Conservation (phyloP, 2,329 filamentous ascomycete genomes). For the Pseudophaeomoniella oleicola region DNA sequence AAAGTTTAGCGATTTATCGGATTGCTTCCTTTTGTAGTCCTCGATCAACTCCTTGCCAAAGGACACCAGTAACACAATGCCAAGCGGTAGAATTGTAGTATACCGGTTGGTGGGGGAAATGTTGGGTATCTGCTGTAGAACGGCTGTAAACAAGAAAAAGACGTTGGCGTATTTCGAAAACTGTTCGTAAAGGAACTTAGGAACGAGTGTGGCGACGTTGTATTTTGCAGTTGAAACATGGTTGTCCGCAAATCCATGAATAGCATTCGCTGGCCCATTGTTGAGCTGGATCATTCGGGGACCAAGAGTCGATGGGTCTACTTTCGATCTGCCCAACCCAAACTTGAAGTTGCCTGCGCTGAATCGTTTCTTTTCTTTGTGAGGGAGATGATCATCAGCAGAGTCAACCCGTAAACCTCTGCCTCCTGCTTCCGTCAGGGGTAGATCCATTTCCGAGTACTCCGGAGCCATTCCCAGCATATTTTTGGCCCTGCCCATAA, state of each 20-base stretch:
- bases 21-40: conserved; percentile 77
- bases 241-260: conserved; percentile 87
- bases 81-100: conserved; percentile 89
- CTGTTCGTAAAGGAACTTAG: conserved; percentile 95
- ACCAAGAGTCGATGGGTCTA: conserved; percentile 79
- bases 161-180: conserved; percentile 99
- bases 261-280: conserved; percentile 81
- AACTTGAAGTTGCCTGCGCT: conserved; percentile 76
- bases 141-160: conserved; percentile 97
- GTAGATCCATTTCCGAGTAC: conserved; percentile 97
- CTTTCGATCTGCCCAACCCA: conserved; percentile 69
- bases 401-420: conserved; percentile 32
- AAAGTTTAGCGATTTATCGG: conserved; percentile 75
- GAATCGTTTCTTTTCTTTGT: conserved; percentile 42
- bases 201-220: conserved; percentile 81
- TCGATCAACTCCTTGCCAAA: conserved; percentile 90
- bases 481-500: conserved; percentile 77
- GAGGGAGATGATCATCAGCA: conserved; percentile 24
- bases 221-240: conserved; percentile 97
- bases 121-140: conserved; percentile 84
- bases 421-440: conserved; percentile 64
- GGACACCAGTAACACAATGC: conserved; percentile 83
- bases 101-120: conserved; percentile 91
- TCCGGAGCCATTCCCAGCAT: conserved; percentile 72
- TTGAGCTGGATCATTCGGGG: conserved; percentile 91